phyloP scores from a whole-genome alignment of 2,329 filamentous ascomycete genomes.

The Pezicula rhizophila region DNA sequence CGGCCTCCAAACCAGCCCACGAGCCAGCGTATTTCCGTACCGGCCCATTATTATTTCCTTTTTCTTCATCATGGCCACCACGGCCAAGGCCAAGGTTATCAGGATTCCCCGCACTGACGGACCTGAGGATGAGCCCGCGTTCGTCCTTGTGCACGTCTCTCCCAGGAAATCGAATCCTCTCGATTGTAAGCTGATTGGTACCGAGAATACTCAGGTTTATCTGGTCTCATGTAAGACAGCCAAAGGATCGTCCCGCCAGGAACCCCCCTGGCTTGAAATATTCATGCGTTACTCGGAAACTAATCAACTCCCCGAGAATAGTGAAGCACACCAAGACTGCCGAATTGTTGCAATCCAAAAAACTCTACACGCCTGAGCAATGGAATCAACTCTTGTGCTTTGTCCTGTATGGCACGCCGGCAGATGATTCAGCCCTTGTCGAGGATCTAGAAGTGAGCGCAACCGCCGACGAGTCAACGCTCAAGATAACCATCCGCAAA shows the following conservation, averaged over 20 bases:
- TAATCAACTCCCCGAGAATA: constrained; percentile 25
- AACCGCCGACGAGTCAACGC: constrained; percentile 41
- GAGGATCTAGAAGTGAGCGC: constrained; percentile 59
- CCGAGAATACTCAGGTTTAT: constrained; percentile 39
- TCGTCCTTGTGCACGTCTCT: constrained; percentile 55
- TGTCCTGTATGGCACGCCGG: constrained; percentile 43
- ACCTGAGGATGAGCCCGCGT: constrained; percentile 40
- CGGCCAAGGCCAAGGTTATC: constrained; percentile 34
- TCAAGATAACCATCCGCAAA: constrained; percentile 60
- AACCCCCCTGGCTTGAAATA: constrained; percentile 13
- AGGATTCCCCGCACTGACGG: constrained; percentile 53
- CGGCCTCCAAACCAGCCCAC: neutral
- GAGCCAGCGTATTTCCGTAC: neutral
- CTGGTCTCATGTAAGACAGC: constrained; percentile 20
- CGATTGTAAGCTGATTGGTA: constrained; percentile 62
- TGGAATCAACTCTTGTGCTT: constrained; percentile 58
- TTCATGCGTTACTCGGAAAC: constrained; percentile 24
- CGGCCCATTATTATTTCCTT: neutral
- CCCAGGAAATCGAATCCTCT: constrained; percentile 45
- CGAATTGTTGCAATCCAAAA: constrained; percentile 41
- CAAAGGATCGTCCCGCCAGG: constrained; percentile 16
- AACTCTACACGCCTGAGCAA: constrained; percentile 53
- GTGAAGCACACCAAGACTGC: constrained; percentile 52
- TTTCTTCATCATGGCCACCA: neutral
- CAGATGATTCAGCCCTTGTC: constrained; percentile 43